Evolutionary conservation across 495 filamentous ascomycete genomes (phyloP), one percentile per base, ranked within the genome.

Genomic region (Penicillium ochrochloron): DNA sequence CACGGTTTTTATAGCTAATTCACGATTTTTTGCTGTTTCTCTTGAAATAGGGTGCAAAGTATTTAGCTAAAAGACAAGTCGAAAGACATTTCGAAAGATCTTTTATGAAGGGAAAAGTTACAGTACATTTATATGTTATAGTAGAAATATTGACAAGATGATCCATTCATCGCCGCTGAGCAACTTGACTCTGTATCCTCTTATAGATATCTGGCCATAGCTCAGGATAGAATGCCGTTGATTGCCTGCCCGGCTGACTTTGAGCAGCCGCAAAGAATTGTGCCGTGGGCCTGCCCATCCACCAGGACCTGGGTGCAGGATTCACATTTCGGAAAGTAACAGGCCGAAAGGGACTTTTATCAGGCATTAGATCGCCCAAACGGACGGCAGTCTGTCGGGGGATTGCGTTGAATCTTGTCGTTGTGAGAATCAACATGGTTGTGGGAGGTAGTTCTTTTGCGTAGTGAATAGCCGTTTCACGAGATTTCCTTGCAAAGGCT

Each of bases 401-500:
- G 33, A 80, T 78, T 0, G 78, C 75, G 3, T 78, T 80, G 51
- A 89, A 78, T 27, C 86, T 88, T 80, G 93, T 88, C 15, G 89
- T 94, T 19, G 84, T 89, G 44, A 96, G 76, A 33, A 89, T 87
- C 2, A 97, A 69, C 29, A 79, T 80, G 1, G 90, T 88, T 10
- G 82, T 81, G 0, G 86, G 81, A 3, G 92, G 88, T 0, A 92
- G 76, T 29, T 81, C 82, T 56, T 82, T 81, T 0, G 83, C 81
- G 71, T 90, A 96, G 27, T 85, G 84, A 33, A 86, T 64, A n/a
- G 92, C 81, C 59, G 83, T 76, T 14, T 90, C 88, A n/a, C 80
- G 80, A 0, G 90, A 93, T 37, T 78, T 76, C 14, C 92, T 86
- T n/a, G 89, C 90, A 70, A 85, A 88, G 5, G 83, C 75, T 8